Conservation (phyloP, 805 yeast species). For the Kazachstania viticola region DNA sequence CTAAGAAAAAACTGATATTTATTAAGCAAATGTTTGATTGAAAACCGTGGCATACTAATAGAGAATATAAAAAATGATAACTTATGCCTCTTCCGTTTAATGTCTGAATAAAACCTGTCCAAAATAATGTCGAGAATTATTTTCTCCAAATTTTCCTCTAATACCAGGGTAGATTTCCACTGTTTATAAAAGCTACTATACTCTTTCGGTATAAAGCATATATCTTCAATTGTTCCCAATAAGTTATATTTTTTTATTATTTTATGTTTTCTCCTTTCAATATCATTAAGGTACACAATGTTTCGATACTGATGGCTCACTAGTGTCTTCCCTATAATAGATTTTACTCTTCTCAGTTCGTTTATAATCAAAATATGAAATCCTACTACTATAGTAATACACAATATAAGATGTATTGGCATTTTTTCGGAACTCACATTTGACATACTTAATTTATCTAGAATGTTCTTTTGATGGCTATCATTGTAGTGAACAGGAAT, state of each 20-base stretch:
- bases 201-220: slow-evolving; percentile 48
- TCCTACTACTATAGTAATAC: slow-evolving; percentile 41
- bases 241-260: slow-evolving; percentile 16
- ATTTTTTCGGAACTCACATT: slow-evolving; percentile 46
- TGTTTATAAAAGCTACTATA: slow-evolving; percentile 28
- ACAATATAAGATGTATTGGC: slow-evolving; percentile 52
- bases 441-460: slow-evolving; percentile 63
- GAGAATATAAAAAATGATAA: too few relatives aligned
- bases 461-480: slow-evolving; percentile 10
- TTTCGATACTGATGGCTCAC: slow-evolving; percentile 21
- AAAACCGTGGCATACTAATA: not conserved
- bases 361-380: slow-evolving; percentile 44
- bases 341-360: slow-evolving; percentile 44
- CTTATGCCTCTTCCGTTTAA: too few relatives aligned
- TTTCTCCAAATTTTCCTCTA: slow-evolving; percentile 30
- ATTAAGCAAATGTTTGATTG: too few relatives aligned
- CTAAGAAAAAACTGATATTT: too few relatives aligned
- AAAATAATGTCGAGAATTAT: slow-evolving; percentile 28
- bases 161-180: slow-evolving; percentile 21
- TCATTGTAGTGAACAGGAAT: slow-evolving; percentile 47
- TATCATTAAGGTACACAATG: slow-evolving; percentile 34
- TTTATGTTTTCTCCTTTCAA: slow-evolving; percentile 29
- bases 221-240: slow-evolving; percentile 38
- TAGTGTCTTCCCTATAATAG: slow-evolving; percentile 35
- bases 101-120: slow-evolving; percentile 13